phyloP scores from a whole-genome alignment of 2,329 filamentous ascomycete species.

The Metarhizium brunneum region DNA sequence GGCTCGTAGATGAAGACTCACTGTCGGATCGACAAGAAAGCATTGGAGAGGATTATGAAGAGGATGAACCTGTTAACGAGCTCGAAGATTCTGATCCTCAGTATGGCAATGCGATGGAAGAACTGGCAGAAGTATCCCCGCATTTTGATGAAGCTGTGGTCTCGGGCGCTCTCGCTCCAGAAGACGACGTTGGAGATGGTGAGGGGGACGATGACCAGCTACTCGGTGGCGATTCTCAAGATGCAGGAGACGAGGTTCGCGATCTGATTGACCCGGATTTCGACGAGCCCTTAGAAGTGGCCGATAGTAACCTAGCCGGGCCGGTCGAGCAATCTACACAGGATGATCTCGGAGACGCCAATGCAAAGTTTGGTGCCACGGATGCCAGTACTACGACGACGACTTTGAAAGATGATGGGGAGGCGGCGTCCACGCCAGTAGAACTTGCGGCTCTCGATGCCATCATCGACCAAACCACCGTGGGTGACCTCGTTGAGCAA shows the following conservation, averaged over 20 bases:
- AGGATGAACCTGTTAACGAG: neutral
- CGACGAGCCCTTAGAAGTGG: neutral
- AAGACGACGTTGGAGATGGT: conserved; percentile 11
- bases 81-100: neutral
- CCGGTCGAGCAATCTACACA: conserved; percentile 15
- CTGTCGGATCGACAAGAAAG: neutral
- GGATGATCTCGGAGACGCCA: conserved; percentile 1
- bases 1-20: neutral
- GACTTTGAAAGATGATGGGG: conserved; percentile 19
- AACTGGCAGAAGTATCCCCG: neutral
- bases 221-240: conserved; percentile 8
- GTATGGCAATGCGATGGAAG: neutral
- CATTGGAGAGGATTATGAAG: neutral
- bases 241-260: conserved; percentile 6
- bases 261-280: conserved; percentile 3
- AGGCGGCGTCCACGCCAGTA: conserved; percentile 15
- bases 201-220: conserved; percentile 12
- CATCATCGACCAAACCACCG: neutral
- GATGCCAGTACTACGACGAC: conserved; percentile 3
- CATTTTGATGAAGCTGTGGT: neutral
- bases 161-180: conserved; percentile 5
- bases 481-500: neutral
- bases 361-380: neutral
- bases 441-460: neutral
- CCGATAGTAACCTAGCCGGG: neutral